A percentile compares a stretch with the other conserved stretches of the same genome.
These are phyloP conservation scores for Coemansia sp. DNA, from an alignment of 192 early-diverging fungal species.

Conservation along the genomic window DNA sequence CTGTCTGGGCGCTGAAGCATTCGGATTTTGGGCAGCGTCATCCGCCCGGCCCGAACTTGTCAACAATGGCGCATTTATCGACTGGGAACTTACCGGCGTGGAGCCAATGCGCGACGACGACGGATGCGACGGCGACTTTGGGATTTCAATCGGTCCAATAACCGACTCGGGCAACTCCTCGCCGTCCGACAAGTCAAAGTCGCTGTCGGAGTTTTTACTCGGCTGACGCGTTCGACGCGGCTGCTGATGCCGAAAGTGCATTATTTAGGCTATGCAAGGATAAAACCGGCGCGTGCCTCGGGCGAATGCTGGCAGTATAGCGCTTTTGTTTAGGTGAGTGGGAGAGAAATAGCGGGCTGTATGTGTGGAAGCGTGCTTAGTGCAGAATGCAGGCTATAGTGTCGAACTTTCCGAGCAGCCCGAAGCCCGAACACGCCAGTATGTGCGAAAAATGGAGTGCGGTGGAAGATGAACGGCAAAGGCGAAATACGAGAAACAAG, in stretches of 20 bases:
- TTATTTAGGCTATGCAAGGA: constrained; percentile 1
- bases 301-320: too few relatives aligned
- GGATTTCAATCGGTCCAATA: constrained; percentile 46
- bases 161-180: constrained; percentile 51
- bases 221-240: constrained; percentile 32
- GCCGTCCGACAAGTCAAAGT: constrained; percentile 42
- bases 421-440: too few relatives aligned
- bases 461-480: background rate
- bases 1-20: background rate
- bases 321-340: too few relatives aligned
- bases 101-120: constrained; percentile 41
- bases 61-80: too few relatives aligned
- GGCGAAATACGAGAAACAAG: background rate
- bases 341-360: background rate
- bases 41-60: background rate
- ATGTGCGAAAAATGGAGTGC: background rate
- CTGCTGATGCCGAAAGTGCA: constrained; percentile 37
- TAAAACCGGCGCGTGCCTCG: too few relatives aligned
- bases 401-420: too few relatives aligned
- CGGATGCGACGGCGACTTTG: constrained; percentile 44
- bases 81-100: constrained; percentile 50
- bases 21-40: background rate
- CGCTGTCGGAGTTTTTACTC: constrained; percentile 35
- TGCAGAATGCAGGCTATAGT: background rate
- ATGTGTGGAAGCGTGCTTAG: background rate